Evolutionary conservation across 2,329 filamentous ascomycete species (phyloP), one percentile per base, ranked within the genome.

Genomic region (Camillea tinctor): DNA sequence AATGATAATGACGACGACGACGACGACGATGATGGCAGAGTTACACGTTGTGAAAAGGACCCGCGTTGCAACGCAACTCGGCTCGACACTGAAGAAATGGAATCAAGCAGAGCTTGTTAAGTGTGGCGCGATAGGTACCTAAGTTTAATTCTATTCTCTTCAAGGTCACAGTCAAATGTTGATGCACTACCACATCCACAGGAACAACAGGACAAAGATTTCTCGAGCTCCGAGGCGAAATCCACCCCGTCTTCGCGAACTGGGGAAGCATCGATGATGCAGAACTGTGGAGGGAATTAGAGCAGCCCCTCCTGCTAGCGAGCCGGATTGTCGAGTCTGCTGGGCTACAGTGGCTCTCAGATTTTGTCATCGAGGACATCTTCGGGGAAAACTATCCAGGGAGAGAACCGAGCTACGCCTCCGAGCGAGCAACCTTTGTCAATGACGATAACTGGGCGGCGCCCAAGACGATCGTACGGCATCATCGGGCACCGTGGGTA

Each of bases 291-390:
- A 21, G 40, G n/a, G 72, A 74, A 54, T 63, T 74, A 5, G 50
- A 68, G 19, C 72, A 74, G 50, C 71, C 73, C 2, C 66, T 74
- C 2, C 64, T 73, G 4, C 69, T 74, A 4, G 72, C 73, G 40
- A 71, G 68, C 59, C 69, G 66, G 20, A 65, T 74, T 20, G 64
- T 75, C 20, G 68, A 71, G 17, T 58, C 63, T 1, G 62, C 63
- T 9, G 73, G 72, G 1, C 62, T 74, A 4, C 69, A 67, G 3
- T 75, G 73, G 73, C 57, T 71, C 0, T 75, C 73, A 1, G 73
- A 75, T 50, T 74, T 75, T 58, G 60, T 70, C 21, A 64, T 71
- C 23, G 67, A 71, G 58, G 71, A 74, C 55, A 65, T 75, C 55
- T 75, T 74, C 52, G 58, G 60, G 11, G 60, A 61, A 8, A 23